Evolutionary conservation across 257 asterid genomes (phyloP), one percentile per base, ranked within the genome.

Genomic region (Anisodus acutangulus): DNA sequence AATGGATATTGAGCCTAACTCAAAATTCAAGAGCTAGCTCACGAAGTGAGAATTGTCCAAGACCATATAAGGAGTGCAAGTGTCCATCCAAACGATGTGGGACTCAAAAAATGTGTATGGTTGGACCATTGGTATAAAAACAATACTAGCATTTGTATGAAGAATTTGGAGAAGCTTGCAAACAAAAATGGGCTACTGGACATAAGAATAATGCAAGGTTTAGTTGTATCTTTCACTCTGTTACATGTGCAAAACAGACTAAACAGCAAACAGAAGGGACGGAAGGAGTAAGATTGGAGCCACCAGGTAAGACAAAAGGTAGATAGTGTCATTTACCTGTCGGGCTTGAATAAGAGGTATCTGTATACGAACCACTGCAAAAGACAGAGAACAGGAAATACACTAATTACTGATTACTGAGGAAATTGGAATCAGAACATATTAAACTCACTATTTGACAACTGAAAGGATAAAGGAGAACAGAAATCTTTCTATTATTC

Each of bases 291-390:
- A 74, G 81, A 49, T 22, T 22, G 81, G 81, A 74, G 81, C 11
- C 19, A 63, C 22, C 5, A 6, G 37, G 2, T 6, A 37, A 57
- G 57, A n/a, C n/a, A 41, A 5, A 69, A 69, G 45, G 76, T 2
- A 59, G 4, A 59, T 37, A 70, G 70, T 64, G 47, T 49, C 85
- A 58, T 93, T 83, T 86, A 96, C 99, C 99, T 83, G 83, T 93
- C 93, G 15, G 99, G 99, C 88, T 91, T 96, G 96, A 93, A 96
- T 81, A 96, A 78, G 90, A 96, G 99, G 86, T 92, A 93, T 67
- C 98, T 92, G 86, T 96, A 93, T 31, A 92, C 86, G 90, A 96
- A 94, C 98, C 98, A 96, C 99, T 96, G 97, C 66, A 89, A 85
- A 81, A 57, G 19, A 84, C 41, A 70, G 58, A 60, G 63, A 55